Conservation (phyloP, 805 yeast species). For the Candida ortonii region DNA sequence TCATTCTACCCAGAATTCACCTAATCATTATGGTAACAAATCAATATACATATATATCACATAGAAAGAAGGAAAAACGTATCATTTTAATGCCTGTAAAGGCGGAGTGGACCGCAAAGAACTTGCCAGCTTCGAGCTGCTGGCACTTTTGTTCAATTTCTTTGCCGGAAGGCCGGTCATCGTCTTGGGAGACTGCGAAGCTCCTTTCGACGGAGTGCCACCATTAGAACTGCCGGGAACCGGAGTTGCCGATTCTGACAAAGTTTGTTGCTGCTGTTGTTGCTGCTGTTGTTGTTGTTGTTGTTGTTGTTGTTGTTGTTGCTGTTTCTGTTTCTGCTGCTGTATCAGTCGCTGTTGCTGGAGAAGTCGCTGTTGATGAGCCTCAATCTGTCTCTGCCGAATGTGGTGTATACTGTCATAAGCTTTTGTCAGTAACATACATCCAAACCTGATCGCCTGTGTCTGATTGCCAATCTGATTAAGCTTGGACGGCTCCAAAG, state of each 20-base stretch:
- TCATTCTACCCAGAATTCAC: too few relatives aligned
- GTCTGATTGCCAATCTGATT: constrained; percentile 83
- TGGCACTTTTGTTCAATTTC: constrained; percentile 7
- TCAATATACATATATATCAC: constrained; percentile 5
- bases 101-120: constrained; percentile 2
- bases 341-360: constrained; percentile 31
- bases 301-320: constrained; percentile 28
- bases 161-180: constrained; percentile 3
- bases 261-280: too few relatives aligned
- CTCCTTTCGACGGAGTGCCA: constrained; percentile 4
- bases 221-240: too few relatives aligned
- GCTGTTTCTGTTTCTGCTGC: constrained; percentile 37
- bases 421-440: constrained; percentile 85
- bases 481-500: constrained; percentile 78
- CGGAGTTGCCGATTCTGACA: too few relatives aligned
- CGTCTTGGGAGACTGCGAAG: constrained; percentile 10
- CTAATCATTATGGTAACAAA: too few relatives aligned
- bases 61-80: constrained; percentile 1
- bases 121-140: constrained; percentile 4
- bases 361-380: constrained; percentile 33
- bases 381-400: constrained; percentile 61
- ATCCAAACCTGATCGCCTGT: constrained; percentile 86
- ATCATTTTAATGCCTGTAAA: constrained; percentile 3
- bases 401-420: constrained; percentile 78
- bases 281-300: constrained; percentile 4